Conservation (phyloP, 805 yeast genomes). For the Wickerhamiella lipophila region DNA sequence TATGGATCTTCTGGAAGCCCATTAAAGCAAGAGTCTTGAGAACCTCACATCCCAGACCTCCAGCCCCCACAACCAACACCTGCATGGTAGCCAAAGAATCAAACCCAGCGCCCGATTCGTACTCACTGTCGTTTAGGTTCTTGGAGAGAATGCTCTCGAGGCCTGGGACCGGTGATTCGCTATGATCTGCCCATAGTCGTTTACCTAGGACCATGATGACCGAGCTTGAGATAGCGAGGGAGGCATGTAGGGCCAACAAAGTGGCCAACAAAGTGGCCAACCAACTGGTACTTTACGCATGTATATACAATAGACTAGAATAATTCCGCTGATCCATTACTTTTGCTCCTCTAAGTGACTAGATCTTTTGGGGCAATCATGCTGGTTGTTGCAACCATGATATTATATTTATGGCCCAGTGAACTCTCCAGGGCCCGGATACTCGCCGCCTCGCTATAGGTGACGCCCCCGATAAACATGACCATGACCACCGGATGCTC, state of each 20-base stretch:
- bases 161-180: background rate
- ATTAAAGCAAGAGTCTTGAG: slow-evolving; percentile 55
- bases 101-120: background rate
- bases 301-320: too few species aligned
- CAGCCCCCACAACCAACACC: slow-evolving; percentile 49
- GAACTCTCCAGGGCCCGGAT: slow-evolving; percentile 41
- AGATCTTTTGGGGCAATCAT: slow-evolving; percentile 26
- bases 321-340: too few species aligned
- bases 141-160: background rate
- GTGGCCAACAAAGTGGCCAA: too few species aligned
- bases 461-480: slow-evolving; percentile 74
- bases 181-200: background rate
- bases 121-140: slow-evolving; percentile 2
- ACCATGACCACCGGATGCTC: slow-evolving; percentile 30
- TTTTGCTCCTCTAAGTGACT: too few species aligned
- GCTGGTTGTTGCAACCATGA: slow-evolving; percentile 39
- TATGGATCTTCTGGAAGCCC: slow-evolving; percentile 53
- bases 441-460: slow-evolving; percentile 71
- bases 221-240: background rate
- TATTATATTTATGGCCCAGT: slow-evolving; percentile 25
- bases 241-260: too few species aligned
- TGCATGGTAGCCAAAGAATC: slow-evolving; percentile 11
- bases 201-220: slow-evolving; percentile 9
- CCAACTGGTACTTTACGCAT: too few species aligned
- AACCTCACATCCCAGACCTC: slow-evolving; percentile 75